Evolutionary conservation across 2,329 filamentous ascomycete genomes (phyloP), one percentile per base, ranked within the genome.

Genomic region (Dichotomopilus funicola): DNA sequence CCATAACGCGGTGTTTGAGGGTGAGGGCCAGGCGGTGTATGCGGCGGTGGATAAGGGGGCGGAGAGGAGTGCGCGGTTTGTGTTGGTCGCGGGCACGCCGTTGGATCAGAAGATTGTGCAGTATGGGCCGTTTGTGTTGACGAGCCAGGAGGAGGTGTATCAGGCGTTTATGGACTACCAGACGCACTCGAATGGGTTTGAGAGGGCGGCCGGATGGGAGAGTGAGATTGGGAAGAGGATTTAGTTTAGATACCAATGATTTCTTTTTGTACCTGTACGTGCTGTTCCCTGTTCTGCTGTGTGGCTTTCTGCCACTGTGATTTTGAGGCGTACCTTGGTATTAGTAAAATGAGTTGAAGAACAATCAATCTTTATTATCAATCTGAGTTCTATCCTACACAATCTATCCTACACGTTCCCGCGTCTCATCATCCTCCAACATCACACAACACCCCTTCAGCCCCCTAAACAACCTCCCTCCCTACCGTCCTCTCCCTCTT

Each of bases 1-100:
- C 69, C 85, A 96, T 73, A 96, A 94, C 68, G 88, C 94, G 31
- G 89, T 96, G 5, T 96, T 97, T 67, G 86, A 90, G 65, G 81
- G 85, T 61, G 76, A 81, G 34, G 92, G 92, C 46, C 89, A 96
- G 64, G 78, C 82, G 34, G 79, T 97, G 7, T 79, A 87, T 60
- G 83, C 86, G 1, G 79, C 82, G 50, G 88, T 94, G 9, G 79
- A 83, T 3, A 80, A 81, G 10, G 80, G 77, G 45, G 88, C 87
- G 0, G 78, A 79, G 38, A 77, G 81, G 62, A 73, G 70, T 27
- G 76, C 79, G 2, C 73, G 82, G 51, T 78, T 88, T 64, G 81
- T 94, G 45, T 74, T 95, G 37, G 79, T 94, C 12, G 88, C 89
- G 0, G 90, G 91, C 9, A 80, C 88, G 62, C 89, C 91, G 2